Percentiles rank a stretch among this genome's conserved stretches.
These are phyloP conservation scores for Camptophora hylomeconis DNA, from an alignment of 2,329 filamentous ascomycete species.

Conservation along the genomic window DNA sequence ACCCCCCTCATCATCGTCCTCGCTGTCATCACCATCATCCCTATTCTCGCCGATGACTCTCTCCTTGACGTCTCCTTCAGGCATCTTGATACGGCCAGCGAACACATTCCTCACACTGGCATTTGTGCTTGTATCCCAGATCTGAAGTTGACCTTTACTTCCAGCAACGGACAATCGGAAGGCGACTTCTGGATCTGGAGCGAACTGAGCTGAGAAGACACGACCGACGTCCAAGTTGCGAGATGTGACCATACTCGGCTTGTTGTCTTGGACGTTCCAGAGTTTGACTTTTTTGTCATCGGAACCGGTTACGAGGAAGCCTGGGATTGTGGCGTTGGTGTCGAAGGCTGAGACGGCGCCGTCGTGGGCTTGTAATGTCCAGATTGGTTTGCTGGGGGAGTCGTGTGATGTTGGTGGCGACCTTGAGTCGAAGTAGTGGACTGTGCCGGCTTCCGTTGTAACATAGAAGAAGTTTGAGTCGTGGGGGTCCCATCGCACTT, in stretches of 20 bases:
- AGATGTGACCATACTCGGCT: slow-evolving; percentile 80
- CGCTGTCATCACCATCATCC: slow-evolving; percentile 51
- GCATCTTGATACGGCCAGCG: slow-evolving; percentile 48
- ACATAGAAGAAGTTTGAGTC: slow-evolving; percentile 90
- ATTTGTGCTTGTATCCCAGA: slow-evolving; percentile 97
- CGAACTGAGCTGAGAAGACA: slow-evolving; percentile 84
- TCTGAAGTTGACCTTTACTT: slow-evolving; percentile 80
- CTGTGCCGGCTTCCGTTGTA: slow-evolving; percentile 78
- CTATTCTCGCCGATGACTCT: slow-evolving; percentile 57
- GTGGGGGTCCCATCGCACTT: slow-evolving; percentile 84
- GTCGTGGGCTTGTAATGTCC: slow-evolving; percentile 93
- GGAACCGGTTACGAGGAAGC: slow-evolving; percentile 85
- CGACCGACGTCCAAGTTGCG: slow-evolving; percentile 89
- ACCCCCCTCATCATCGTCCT: slow-evolving; percentile 44
- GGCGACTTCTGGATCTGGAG: slow-evolving; percentile 76
- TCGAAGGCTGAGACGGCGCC: slow-evolving; percentile 85
- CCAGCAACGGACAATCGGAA: slow-evolving; percentile 89
- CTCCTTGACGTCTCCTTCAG: slow-evolving; percentile 55
- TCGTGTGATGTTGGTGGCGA: slow-evolving; percentile 54
- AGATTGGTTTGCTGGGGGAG: slow-evolving; percentile 67
- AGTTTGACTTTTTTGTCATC: slow-evolving; percentile 93
- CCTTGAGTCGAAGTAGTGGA: slow-evolving; percentile 85
- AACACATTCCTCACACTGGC: slow-evolving; percentile 73
- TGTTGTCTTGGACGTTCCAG: slow-evolving; percentile 75
- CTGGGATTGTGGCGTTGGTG: slow-evolving; percentile 77